These are phyloP conservation scores for Plasmodium cynomolgi DNA, from an alignment of 169 alveolate genomes.

Conservation along the genomic window DNA sequence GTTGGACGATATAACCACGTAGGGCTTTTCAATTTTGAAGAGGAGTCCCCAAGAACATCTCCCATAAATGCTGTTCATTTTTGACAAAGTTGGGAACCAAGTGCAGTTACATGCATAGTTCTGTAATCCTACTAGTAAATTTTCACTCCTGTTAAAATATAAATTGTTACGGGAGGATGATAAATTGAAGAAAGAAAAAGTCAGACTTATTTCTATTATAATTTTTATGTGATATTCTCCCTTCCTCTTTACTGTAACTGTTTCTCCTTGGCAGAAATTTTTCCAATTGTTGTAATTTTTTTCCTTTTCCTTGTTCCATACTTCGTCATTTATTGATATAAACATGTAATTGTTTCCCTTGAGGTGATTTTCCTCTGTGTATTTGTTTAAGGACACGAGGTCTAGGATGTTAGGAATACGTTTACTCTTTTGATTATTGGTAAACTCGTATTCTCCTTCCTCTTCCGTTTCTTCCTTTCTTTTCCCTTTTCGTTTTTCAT, in stretches of 20 bases:
- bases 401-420: constrained; percentile 9
- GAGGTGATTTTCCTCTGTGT: constrained; percentile 32
- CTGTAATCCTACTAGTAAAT: constrained; percentile 20
- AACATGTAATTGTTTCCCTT: constrained; percentile 53
- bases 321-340: constrained; percentile 21
- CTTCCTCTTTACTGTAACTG: constrained; percentile 13
- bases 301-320: constrained; percentile 56
- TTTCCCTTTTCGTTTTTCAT: neutral
- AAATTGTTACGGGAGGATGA: constrained; percentile 36
- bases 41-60: constrained; percentile 34
- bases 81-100: constrained; percentile 65
- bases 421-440: neutral
- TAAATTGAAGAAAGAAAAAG: constrained; percentile 43
- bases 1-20: constrained; percentile 71
- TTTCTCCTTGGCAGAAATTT: constrained; percentile 30
- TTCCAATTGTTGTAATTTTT: constrained; percentile 10
- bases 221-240: constrained; percentile 41
- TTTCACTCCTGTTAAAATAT: constrained; percentile 40
- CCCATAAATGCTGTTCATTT: constrained; percentile 1
- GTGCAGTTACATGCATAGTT: constrained; percentile 42
- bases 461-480: neutral
- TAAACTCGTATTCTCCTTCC: neutral
- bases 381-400: constrained; percentile 59
- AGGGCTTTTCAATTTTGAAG: constrained; percentile 51
- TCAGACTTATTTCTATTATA: constrained; percentile 6